Evolutionary conservation across 1,139 yeast species (phyloP).

Genomic region (Geotrichum macrosporum): DNA sequence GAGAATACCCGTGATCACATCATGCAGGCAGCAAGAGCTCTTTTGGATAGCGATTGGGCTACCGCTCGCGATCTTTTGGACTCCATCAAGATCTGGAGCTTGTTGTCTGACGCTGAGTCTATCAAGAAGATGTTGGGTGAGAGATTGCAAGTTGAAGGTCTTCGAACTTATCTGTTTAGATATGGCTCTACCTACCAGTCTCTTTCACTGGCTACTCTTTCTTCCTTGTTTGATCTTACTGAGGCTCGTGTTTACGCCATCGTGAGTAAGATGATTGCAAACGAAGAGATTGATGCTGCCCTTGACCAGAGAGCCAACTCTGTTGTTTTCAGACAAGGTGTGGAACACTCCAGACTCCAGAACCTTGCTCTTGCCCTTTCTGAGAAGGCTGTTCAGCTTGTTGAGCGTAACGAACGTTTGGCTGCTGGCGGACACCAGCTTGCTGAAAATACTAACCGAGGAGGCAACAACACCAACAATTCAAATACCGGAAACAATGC

Average conservation of each 20-base stretch:
- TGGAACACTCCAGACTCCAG: slow-evolving; percentile 80
- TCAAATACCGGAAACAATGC: slow-evolving; percentile 9
- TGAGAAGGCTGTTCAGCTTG: slow-evolving; percentile 75
- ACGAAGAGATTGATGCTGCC: slow-evolving; percentile 68
- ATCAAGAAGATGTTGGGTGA: slow-evolving; percentile 66
- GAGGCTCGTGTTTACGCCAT: slow-evolving; percentile 55
- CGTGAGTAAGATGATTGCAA: slow-evolving; percentile 69
- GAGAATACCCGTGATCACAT: slow-evolving; percentile 93
- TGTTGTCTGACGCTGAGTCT: slow-evolving; percentile 62
- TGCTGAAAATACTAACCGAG: slow-evolving; percentile 17
- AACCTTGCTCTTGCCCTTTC: slow-evolving; percentile 82
- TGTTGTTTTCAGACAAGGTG: slow-evolving; percentile 63
- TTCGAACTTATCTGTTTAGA: slow-evolving; percentile 83
- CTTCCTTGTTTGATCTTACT: slow-evolving; percentile 62
- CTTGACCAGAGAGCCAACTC: slow-evolving; percentile 56
- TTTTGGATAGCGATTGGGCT: slow-evolving; percentile 88
- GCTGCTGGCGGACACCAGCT: slow-evolving; percentile 66
- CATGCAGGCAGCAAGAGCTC: slow-evolving; percentile 86
- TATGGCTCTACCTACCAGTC: slow-evolving; percentile 74
- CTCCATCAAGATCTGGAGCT: slow-evolving; percentile 82
- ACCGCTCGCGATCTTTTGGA: slow-evolving; percentile 67
- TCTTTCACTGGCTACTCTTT: slow-evolving; percentile 63
- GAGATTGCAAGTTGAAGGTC: slow-evolving; percentile 83
- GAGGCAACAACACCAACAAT: slow-evolving; percentile 8
- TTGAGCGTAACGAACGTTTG: slow-evolving; percentile 82